Base-by-base conservation (phyloP, 306 rosid species). In the Nissolia schottii region DNA sequence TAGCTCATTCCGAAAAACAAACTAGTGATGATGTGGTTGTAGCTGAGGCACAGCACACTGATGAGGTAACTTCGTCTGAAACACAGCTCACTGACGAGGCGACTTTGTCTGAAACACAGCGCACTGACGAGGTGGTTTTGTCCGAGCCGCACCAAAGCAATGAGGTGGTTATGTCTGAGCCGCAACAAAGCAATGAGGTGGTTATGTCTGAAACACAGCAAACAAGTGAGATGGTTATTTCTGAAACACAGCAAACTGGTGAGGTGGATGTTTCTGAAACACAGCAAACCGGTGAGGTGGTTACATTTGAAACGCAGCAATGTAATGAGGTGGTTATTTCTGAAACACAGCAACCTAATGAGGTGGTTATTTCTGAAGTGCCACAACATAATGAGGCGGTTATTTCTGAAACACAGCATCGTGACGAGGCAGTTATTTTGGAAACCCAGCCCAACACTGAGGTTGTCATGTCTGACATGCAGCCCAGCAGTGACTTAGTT, bases 101-200 rank as follows among this genome's bases (percentile, higher is more conserved):
- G 22, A 8, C 32, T 40, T 5, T 45, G 1, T 18, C 51, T 70
- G 84, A 80, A 9, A 28, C 73, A 11, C 84, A 69, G 37, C 31
- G 2, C 2, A 51, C 60, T 6, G 40, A 64, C 60, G 84, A 56
- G 22, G 67, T 14, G 2, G 67, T 15, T 16, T n/a, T 70, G 24
- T n/a, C 79, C 24, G 72, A 67, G 0, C 16, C 46, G 7, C 77
- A 75, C 6, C 55, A 13, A 4, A 62, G 50, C 46, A 14, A 2
- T 32, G 73, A 68, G 53, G 23, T 45, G 9, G 64, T 13, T 13
- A 23, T 25, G 4, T 56, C 83, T 38, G 85, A 81, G 20, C 32
- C 76, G 10, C 85, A 77, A 32, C 76, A 56, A 3, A 46, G 41
- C 53, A 23, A 32, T 43, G 67, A 64, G 29, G 67, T 19, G 22